Conservation (phyloP, 345 rosid genomes). For the Geranium rotundifolium region DNA sequence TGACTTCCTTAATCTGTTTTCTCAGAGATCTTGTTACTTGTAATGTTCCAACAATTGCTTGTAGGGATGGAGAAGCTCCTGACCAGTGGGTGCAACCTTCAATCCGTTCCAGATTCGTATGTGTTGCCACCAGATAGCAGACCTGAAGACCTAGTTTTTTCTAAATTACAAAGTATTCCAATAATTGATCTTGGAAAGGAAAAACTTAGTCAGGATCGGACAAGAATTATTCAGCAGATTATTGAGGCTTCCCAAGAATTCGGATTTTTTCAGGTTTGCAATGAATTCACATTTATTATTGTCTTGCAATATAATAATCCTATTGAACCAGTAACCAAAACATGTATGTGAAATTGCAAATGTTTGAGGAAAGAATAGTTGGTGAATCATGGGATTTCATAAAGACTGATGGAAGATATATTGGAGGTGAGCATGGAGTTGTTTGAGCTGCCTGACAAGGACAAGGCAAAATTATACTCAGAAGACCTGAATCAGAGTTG, state of each 20-base stretch:
- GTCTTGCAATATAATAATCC: no score
- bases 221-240: slow-evolving; percentile 6
- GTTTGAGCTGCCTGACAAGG: slow-evolving; percentile 10
- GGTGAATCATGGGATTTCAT: slow-evolving; percentile 17
- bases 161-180: slow-evolving; percentile 13
- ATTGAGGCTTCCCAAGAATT: slow-evolving; percentile 15
- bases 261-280: slow-evolving; percentile 17
- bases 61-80: slow-evolving; percentile 14
- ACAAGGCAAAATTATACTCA: slow-evolving; percentile 10
- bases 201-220: neutral
- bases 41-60: no score
- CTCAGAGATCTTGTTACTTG: no score
- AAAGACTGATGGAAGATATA: slow-evolving; percentile 9
- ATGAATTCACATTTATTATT: neutral
- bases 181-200: slow-evolving; percentile 9
- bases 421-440: slow-evolving; percentile 14
- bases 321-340: no score
- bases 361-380: no score
- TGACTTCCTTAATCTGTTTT: no score
- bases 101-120: slow-evolving; percentile 12
- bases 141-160: slow-evolving; percentile 5
- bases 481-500: slow-evolving; percentile 14
- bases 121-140: slow-evolving; percentile 15
- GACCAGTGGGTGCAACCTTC: slow-evolving; percentile 8
- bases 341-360: no score